Base-by-base conservation (phyloP, 495 filamentous ascomycete genomes). In the Bacidia gigantensis region DNA sequence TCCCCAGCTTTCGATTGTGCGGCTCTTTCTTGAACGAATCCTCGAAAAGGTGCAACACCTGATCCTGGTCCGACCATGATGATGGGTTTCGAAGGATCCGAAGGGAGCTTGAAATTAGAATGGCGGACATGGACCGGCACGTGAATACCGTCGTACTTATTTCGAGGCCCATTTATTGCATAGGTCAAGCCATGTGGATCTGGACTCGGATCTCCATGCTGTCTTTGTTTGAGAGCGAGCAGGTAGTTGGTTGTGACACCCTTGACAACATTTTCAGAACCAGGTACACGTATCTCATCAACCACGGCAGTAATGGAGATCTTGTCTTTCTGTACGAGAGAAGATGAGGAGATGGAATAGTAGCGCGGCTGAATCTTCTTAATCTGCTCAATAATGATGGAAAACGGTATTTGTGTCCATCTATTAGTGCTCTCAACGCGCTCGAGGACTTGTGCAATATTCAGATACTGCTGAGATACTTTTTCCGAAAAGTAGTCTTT, bases 341-440 rank as follows among this genome's bases (percentile, higher is more conserved):
- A 96, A 0, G 90, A 96, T 0, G 93, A 97, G 21, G 92, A 99
- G 66, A 99, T 99, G 22, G 93, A 97, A 73, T 99, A 99, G 74
- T 97, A 99, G 25, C 92, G 87, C 9, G 93, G 89, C 63, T 97
- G 92, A 43, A 99, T 79, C 72, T 94, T 95, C 69, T 84, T 84
- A 50, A 97, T 66, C 56, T 88, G 85, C 72, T 99, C 92, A 56
- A 97, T 92, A 56, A 97, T 79, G 58, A 89, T 78, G 3, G 93
- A 95, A 70, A 99, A 97, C 14, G 92, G 93, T 43, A 95, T 79
- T 43, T 78, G 80, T 20, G 76, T 67, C 84, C 93, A 99, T 43
- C 76, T 75, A 69, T 86, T 71, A 23, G 79, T 75, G 25, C 72
- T 71, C 46, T 81, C 76, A 56, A 94, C 74, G 52, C 71, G 80